These are phyloP conservation scores for Phytophthora litchii DNA, from an alignment of 352 stramenopile species.

Conservation along the genomic window DNA sequence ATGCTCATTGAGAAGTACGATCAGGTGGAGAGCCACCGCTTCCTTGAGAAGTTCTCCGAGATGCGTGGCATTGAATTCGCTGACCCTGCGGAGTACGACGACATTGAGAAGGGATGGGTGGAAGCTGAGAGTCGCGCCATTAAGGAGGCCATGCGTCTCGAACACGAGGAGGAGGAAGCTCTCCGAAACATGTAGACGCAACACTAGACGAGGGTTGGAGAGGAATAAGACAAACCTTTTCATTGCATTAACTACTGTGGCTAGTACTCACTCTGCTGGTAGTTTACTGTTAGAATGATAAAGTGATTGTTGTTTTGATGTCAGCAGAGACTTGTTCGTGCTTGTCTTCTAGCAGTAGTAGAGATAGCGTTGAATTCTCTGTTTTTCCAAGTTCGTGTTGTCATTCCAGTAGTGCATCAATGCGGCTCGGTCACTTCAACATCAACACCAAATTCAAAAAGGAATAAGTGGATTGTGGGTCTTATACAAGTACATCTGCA, in stretches of 20 bases:
- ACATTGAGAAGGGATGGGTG: slow-evolving; percentile 85
- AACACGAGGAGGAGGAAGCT: slow-evolving; percentile 82
- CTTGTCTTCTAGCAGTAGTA: too few species aligned
- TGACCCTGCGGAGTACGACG: slow-evolving; percentile 76
- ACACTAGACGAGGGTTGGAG: slow-evolving; percentile 6
- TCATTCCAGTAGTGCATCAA: too few species aligned
- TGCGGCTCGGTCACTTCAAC: background rate
- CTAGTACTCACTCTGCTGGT: too few species aligned
- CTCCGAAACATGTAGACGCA: slow-evolving; percentile 64
- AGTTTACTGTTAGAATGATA: too few species aligned
- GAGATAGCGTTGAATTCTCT: too few species aligned
- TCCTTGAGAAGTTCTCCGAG: slow-evolving; percentile 84
- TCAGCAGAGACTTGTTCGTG: too few species aligned
- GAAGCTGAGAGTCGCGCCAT: slow-evolving; percentile 77
- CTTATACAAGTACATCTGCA: slow-evolving; percentile 35
- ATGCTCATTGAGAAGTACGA: slow-evolving; percentile 88
- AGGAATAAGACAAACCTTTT: background rate
- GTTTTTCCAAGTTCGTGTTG: too few species aligned
- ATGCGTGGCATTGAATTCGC: slow-evolving; percentile 83
- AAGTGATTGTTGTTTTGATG: too few species aligned
- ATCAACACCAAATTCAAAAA: slow-evolving; percentile 12
- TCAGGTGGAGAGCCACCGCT: slow-evolving; percentile 78
- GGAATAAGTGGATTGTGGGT: slow-evolving; percentile 24
- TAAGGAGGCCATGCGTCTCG: slow-evolving; percentile 86
- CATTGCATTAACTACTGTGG: background rate